These are phyloP conservation scores for Beauveria australis DNA, from an alignment of 2,329 filamentous ascomycete species.

Conservation along the genomic window DNA sequence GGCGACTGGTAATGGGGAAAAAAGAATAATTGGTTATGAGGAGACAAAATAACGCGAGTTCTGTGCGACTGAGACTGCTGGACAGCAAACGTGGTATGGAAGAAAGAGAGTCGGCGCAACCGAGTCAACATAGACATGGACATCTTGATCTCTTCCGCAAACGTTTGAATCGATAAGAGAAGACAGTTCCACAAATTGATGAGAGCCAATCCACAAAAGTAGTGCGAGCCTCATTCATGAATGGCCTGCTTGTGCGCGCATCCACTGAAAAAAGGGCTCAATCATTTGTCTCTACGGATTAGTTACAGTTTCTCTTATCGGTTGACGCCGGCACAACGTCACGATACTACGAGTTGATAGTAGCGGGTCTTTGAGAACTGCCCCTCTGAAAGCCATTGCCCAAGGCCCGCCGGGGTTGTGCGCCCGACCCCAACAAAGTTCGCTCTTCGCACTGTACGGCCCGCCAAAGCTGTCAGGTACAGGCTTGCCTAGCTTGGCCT, in stretches of 20 bases:
- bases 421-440: not conserved
- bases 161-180: not conserved
- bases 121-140: not conserved
- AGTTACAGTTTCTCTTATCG: not conserved
- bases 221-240: not conserved
- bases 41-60: too few species aligned
- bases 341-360: not conserved
- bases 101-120: not conserved
- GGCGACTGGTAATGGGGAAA: too few species aligned
- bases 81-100: not conserved
- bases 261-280: conserved; percentile 2
- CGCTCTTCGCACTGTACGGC: conserved; percentile 2
- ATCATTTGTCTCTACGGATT: not conserved
- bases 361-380: not conserved
- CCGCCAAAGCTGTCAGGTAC: not conserved
- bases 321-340: not conserved
- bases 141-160: not conserved
- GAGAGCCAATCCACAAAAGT: conserved; percentile 5
- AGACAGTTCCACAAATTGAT: conserved; percentile 10
- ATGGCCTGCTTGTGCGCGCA: not conserved
- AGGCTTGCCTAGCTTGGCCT: not conserved
- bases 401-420: not conserved
- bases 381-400: not conserved
- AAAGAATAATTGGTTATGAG: not conserved
- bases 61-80: not conserved